Percentiles rank a stretch among this genome's conserved stretches.
These are phyloP conservation scores for Geotrichum cucujoidarum DNA, from an alignment of 1,139 yeast species.

Conservation along the genomic window DNA sequence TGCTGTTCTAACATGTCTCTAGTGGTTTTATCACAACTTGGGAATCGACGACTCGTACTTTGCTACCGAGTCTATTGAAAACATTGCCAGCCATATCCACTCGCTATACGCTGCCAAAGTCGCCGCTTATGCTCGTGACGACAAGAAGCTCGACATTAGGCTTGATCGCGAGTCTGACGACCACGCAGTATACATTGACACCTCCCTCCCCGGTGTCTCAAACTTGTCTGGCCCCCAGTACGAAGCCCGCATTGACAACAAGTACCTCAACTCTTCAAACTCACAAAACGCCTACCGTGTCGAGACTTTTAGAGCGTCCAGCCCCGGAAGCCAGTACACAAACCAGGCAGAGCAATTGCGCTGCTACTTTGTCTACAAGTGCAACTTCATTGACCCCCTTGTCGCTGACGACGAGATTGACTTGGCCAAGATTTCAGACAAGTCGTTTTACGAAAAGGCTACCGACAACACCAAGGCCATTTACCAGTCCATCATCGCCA, in stretches of 20 bases:
- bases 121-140: conserved; percentile 69
- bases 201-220: conserved; percentile 45
- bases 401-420: conserved; percentile 44
- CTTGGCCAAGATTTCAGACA: conserved; percentile 68
- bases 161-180: conserved; percentile 72
- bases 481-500: conserved; percentile 66
- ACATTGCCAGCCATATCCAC: conserved; percentile 75
- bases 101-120: conserved; percentile 90
- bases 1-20: conserved; percentile 1
- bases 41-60: conserved; percentile 91
- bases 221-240: conserved; percentile 39
- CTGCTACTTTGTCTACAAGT: conserved; percentile 83
- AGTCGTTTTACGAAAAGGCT: conserved; percentile 72
- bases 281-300: conserved; percentile 58
- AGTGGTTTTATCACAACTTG: conserved; percentile 80
- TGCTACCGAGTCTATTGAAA: conserved; percentile 75
- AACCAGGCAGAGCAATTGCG: conserved; percentile 49
- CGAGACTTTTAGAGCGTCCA: conserved; percentile 76
- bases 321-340: conserved; percentile 41
- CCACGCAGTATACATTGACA: conserved; percentile 89
- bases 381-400: conserved; percentile 48
- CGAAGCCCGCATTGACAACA: conserved; percentile 66
- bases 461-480: conserved; percentile 72
- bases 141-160: conserved; percentile 56
- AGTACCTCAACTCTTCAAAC: conserved; percentile 59